Evolutionary conservation across 177 flowering plant genomes (phyloP).

Genomic region (Telopea speciosissima): DNA sequence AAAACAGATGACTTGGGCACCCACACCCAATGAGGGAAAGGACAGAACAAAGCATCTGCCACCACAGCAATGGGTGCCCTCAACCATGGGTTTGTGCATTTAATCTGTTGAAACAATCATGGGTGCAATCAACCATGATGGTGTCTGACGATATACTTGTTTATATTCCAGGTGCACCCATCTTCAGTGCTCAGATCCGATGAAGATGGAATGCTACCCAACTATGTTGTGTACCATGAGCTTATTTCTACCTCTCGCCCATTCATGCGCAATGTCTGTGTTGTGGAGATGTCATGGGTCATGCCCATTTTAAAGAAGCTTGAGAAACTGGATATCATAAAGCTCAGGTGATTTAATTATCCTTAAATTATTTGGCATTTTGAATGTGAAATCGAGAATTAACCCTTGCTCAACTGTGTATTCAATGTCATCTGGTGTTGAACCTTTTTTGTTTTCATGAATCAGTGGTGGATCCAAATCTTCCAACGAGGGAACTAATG

Average conservation of each 20-base stretch:
- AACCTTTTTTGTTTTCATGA: slow-evolving; percentile 11
- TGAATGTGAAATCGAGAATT: neutral
- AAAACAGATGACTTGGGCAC: no score
- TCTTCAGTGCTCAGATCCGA: slow-evolving; percentile 67
- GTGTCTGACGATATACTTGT: neutral
- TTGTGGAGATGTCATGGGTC: slow-evolving; percentile 60
- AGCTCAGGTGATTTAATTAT: slow-evolving; percentile 42
- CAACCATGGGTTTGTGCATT: no score
- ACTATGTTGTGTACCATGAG: slow-evolving; percentile 53
- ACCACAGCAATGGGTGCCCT: no score
- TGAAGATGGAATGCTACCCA: slow-evolving; percentile 64
- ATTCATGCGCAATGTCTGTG: slow-evolving; percentile 68
- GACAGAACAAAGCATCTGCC: no score
- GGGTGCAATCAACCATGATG: neutral
- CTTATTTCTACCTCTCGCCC: slow-evolving; percentile 56
- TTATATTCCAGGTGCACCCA: slow-evolving; percentile 72
- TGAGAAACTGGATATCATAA: slow-evolving; percentile 42
- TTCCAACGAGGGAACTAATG: slow-evolving; percentile 19
- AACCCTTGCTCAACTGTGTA: neutral
- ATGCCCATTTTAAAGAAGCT: slow-evolving; percentile 48
- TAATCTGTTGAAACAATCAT: neutral
- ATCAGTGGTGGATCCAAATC: slow-evolving; percentile 49
- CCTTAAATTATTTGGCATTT: neutral
- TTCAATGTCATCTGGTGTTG: neutral
- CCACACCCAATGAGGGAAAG: no score